Percentiles rank a stretch among this genome's conserved stretches.
These are phyloP conservation scores for Mycena latifolia DNA, from an alignment of 768 basidiomycete species.

Conservation along the genomic window DNA sequence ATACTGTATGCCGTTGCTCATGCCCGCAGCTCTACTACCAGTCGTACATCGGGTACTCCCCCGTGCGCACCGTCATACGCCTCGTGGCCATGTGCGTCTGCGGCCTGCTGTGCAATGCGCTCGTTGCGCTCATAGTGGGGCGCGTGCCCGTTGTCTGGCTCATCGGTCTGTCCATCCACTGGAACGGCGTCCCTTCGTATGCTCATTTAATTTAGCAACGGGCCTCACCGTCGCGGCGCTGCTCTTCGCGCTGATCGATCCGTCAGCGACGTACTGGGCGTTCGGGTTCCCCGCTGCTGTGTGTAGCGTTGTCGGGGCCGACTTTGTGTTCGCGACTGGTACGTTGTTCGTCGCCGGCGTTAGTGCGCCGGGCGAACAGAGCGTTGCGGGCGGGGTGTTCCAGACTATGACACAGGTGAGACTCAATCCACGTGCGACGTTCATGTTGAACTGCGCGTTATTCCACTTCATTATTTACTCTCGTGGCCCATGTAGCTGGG, in stretches of 20 bases:
- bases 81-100: conserved; percentile 79
- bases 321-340: conserved; percentile 81
- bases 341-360: conserved; percentile 82
- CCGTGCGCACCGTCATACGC: conserved; percentile 73
- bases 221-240: conserved; percentile 59
- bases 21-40: conserved; percentile 75
- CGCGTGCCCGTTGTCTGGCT: conserved; percentile 68
- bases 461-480: background rate
- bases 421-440: background rate
- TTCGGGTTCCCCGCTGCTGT: conserved; percentile 79
- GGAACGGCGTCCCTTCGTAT: background rate
- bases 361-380: conserved; percentile 76
- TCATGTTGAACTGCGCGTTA: background rate
- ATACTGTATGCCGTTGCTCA: conserved; percentile 41
- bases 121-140: conserved; percentile 71
- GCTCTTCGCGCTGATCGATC: conserved; percentile 76
- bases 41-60: conserved; percentile 64
- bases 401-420: conserved; percentile 82
- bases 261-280: conserved; percentile 75
- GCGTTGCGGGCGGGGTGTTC: conserved; percentile 80
- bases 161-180: conserved; percentile 56
- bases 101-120: conserved; percentile 72
- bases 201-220: conserved; percentile 8
- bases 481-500: conserved; percentile 51
- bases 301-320: conserved; percentile 78